phyloP scores from a whole-genome alignment of 805 yeast species.

The Candida ponderosae region DNA sequence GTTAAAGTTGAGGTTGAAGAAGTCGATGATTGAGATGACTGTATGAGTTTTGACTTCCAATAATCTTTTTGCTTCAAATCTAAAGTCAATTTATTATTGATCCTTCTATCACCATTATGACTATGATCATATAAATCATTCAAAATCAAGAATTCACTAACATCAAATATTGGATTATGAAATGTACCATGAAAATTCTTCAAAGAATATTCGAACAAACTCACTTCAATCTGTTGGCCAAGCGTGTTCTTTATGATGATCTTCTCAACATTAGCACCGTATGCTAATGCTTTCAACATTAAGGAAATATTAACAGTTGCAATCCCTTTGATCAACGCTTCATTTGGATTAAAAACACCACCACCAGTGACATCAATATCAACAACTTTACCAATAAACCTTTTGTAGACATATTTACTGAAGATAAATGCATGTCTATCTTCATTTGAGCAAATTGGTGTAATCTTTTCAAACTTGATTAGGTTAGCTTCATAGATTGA shows the following conservation, averaged over 20 bases:
- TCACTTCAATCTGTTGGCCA: slow-evolving; percentile 15
- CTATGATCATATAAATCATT: slow-evolving; percentile 35
- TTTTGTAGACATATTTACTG: slow-evolving; percentile 54
- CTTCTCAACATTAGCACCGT: slow-evolving; percentile 40
- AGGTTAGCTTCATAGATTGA: slow-evolving; percentile 47
- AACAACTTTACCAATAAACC: slow-evolving; percentile 25
- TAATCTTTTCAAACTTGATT: slow-evolving; percentile 18
- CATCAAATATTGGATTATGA: slow-evolving; percentile 31
- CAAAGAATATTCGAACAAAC: slow-evolving; percentile 45
- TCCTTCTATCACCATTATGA: slow-evolving; percentile 28
- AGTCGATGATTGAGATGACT: slow-evolving; percentile 1
- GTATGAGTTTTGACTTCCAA: slow-evolving; percentile 39
- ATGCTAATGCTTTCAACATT: slow-evolving; percentile 34
- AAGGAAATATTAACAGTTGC: slow-evolving; percentile 39
- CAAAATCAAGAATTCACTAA: slow-evolving; percentile 48
- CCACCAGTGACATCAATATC: neutral
- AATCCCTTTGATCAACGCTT: slow-evolving; percentile 42
- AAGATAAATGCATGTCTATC: slow-evolving; percentile 53
- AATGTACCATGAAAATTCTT: slow-evolving; percentile 29
- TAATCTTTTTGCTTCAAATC: slow-evolving; percentile 40
- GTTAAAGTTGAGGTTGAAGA: slow-evolving; percentile 2
- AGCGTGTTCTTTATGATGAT: slow-evolving; percentile 23
- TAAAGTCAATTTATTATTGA: slow-evolving; percentile 28
- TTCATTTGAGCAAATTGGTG: slow-evolving; percentile 29
- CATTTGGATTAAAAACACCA: slow-evolving; percentile 17